Base-by-base conservation (phyloP, 768 basidiomycete genomes). In the Phaeotremella fagi region DNA sequence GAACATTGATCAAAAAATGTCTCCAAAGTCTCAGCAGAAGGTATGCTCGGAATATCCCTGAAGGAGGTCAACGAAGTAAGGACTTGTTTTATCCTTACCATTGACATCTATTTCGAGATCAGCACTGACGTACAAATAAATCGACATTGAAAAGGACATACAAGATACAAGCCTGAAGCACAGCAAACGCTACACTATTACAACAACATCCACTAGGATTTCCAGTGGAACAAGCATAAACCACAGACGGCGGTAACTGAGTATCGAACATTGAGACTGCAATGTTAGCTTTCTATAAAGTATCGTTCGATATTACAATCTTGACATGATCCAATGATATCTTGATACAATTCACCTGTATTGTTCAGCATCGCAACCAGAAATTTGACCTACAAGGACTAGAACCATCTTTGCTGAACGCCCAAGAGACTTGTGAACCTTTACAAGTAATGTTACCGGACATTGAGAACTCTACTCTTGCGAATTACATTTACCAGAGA, bases 211-310 rank as follows among this genome's bases (percentile, higher is more conserved):
- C 20, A 18, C 22, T 41, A 6, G 38, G 38, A 22, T 41, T 41
- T 6, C 38, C 38, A 11, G 38, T 14, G 9, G 38, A 12, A 41
- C 38, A 41, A 22, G 38, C 38, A 20, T 41, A 41, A 41, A 41
- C 9, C 38, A 41, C 38, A 9, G 7, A 7, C 11, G 38, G 38
- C 22, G 38, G 38, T 7, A 41, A 22, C 7, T 6, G 12, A 6
- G 38, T 41, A 41, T 41, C 38, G 38, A 41, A 41, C 38, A 41
- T 41, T 18, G 38, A 41, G 38, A 41, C 38, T 41, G 11, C 20
- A 22, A 20, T 41, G 6, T 41, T 41, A 41, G 7, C 12, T 6
- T 20, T 12, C 38, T 41, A 20, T n/a, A 41, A 41, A 14, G 12
- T 14, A 41, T 12, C 38, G 38, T 9, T 16, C n/a, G n/a, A n/a